Conservation (phyloP, 805 yeast genomes). For the Tetrapisispora pingtungensis region DNA sequence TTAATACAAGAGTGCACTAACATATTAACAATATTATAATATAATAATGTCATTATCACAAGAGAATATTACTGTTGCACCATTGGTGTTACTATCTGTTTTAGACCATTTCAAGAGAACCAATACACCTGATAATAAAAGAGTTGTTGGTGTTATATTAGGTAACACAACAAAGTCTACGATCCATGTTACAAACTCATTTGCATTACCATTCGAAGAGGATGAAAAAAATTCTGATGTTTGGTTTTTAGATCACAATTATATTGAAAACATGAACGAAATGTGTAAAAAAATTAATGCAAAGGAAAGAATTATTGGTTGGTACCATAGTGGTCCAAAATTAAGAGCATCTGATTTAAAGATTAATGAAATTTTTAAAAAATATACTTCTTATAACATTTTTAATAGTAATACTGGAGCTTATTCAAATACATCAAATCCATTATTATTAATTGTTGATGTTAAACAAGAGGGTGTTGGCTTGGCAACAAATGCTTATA, state of each 20-base stretch:
- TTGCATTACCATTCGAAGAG: conserved; percentile 97
- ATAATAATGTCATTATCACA: conserved; percentile 3
- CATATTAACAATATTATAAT: no score
- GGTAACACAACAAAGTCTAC: conserved; percentile 56
- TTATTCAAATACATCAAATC: conserved; percentile 40
- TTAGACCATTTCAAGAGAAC: conserved; percentile 93
- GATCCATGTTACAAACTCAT: conserved; percentile 78
- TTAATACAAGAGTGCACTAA: no score
- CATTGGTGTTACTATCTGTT: conserved; percentile 84
- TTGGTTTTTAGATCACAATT: conserved; percentile 96
- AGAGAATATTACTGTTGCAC: conserved; percentile 82
- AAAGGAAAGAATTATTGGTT: conserved; percentile 90
- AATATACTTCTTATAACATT: conserved; percentile 33
- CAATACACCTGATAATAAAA: conserved; percentile 58
- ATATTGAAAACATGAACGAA: conserved; percentile 90
- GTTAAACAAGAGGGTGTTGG: conserved; percentile 77
- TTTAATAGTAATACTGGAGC: background rate
- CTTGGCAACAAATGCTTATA: conserved; percentile 90
- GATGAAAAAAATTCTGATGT: conserved; percentile 85
- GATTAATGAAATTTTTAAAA: conserved; percentile 82
- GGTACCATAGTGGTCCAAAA: conserved; percentile 98
- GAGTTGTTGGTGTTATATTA: conserved; percentile 89
- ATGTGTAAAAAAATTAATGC: conserved; percentile 98
- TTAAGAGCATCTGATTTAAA: conserved; percentile 78
- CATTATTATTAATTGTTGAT: conserved; percentile 81